Base-by-base conservation (phyloP, 495 filamentous ascomycete genomes). In the Penicillium coprophilum region DNA sequence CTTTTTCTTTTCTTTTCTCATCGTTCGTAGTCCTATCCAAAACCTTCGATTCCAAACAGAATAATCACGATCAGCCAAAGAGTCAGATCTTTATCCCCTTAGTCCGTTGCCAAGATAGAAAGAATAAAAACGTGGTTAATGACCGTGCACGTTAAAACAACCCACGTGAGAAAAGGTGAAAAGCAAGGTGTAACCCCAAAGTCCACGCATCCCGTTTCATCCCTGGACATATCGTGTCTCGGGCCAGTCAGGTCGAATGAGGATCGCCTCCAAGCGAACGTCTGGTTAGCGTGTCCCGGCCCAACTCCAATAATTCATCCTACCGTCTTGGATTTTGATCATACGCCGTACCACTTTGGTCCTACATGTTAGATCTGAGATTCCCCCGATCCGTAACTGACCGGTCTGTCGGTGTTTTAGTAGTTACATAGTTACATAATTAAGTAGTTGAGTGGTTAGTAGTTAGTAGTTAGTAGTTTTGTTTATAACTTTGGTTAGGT, bases 11-110 rank as follows among this genome's bases (percentile, higher is more conserved):
- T 2, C 13, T 31, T 31, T 31, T 31, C 10, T 12, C 7, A 40
- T 11, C 7, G 15, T 46, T 15, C 28, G 10, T 23, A 24, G 21
- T 17, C 19, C 15, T 28, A 8, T 46, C 34, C 34, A 2, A 36
- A 13, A 32, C 13, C n/a, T 7, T 38, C 34, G 8, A 36, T 13
- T 36, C 6, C 13, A 36, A 36, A 2, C n/a, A n/a, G 15, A 36
- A n/a, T 36, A n/a, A n/a, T 36, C 13, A 31, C 3, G 49, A 52
- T 52, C 50, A 39, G 38, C 48, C 48, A 38, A 51, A 50, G 47
- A 59, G 65, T 68, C 52, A 68, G 65, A 68, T 68, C 65, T 65
- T 68, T 68, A 68, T 61, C 65, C 65, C 51, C 51, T 60, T 68
- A 68, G 65, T 61, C 59, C 56, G 52, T 53, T 62, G 60, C 63